These are phyloP conservation scores for Hygrophoropsis aurantiaca DNA, from an alignment of 768 basidiomycete species.

Conservation along the genomic window DNA sequence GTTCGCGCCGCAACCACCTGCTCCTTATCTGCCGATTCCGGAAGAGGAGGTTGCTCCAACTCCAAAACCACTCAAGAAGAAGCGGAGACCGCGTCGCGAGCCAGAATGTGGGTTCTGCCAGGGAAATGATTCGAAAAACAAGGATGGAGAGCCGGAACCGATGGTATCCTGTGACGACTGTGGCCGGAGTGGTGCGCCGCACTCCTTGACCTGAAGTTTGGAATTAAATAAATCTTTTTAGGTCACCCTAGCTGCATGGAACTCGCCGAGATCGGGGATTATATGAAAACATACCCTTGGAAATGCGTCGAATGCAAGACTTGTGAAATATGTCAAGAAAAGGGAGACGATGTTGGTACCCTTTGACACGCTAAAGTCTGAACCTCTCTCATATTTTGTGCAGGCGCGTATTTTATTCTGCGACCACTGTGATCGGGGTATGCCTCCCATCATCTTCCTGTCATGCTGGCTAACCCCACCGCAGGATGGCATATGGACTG, in stretches of 20 bases:
- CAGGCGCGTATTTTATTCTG: slow-evolving; percentile 86
- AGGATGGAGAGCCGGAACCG: slow-evolving; percentile 52
- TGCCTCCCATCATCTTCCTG: slow-evolving; percentile 8
- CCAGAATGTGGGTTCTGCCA: slow-evolving; percentile 77
- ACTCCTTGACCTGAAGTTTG: too few relatives aligned
- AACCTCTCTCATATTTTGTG: slow-evolving; percentile 15
- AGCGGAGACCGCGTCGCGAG: slow-evolving; percentile 51
- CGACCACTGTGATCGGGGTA: slow-evolving; percentile 91
- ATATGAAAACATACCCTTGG: slow-evolving; percentile 78
- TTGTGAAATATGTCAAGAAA: slow-evolving; percentile 83
- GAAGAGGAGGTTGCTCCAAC: slow-evolving; percentile 40
- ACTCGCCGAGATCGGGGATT: slow-evolving; percentile 53
- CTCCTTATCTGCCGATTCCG: slow-evolving; percentile 50
- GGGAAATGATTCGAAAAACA: slow-evolving; percentile 63
- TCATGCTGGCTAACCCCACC: slow-evolving; percentile 6
- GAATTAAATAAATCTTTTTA: slow-evolving; percentile 27
- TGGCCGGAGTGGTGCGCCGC: slow-evolving; percentile 71
- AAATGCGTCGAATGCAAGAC: slow-evolving; percentile 89
- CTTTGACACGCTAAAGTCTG: slow-evolving; percentile 11
- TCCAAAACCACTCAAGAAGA: slow-evolving; percentile 48
- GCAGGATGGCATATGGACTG: slow-evolving; percentile 86
- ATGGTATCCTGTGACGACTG: slow-evolving; percentile 84
- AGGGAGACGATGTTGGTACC: slow-evolving; percentile 81
- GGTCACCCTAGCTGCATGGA: slow-evolving; percentile 89
- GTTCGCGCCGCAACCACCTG: slow-evolving; percentile 65